These are phyloP conservation scores for Metarhizium brunneum DNA, from an alignment of 2,329 filamentous ascomycete genomes.

Conservation along the genomic window DNA sequence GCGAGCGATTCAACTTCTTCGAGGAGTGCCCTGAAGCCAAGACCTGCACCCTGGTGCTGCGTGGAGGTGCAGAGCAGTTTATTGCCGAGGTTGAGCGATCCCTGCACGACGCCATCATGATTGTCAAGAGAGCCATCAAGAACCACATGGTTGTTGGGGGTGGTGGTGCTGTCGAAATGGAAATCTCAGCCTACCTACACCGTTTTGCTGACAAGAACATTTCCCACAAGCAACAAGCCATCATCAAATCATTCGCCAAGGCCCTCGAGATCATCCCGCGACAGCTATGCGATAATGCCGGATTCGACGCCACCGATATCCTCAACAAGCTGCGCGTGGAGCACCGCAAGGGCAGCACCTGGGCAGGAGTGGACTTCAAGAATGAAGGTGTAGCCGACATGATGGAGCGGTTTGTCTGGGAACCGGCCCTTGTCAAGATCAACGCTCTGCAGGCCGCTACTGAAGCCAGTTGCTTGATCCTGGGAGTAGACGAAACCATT, in stretches of 20 bases:
- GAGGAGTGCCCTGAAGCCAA: slow-evolving; percentile 91
- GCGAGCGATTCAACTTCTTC: slow-evolving; percentile 98
- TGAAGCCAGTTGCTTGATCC: slow-evolving; percentile 88
- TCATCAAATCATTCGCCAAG: slow-evolving; percentile 97
- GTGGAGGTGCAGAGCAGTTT: slow-evolving; percentile 96
- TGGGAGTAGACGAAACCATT: slow-evolving; percentile 97
- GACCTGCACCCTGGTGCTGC: slow-evolving; percentile 91
- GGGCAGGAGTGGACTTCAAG: slow-evolving; percentile 93
- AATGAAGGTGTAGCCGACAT: slow-evolving; percentile 91
- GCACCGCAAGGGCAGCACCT: slow-evolving; percentile 85
- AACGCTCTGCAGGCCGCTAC: slow-evolving; percentile 95
- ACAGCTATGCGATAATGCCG: slow-evolving; percentile 96
- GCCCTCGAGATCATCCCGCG: slow-evolving; percentile 93
- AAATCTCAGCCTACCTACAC: slow-evolving; percentile 88
- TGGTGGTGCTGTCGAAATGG: slow-evolving; percentile 94
- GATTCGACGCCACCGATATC: slow-evolving; percentile 96
- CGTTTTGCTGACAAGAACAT: slow-evolving; percentile 87
- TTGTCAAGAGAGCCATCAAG: slow-evolving; percentile 95
- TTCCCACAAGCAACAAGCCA: slow-evolving; percentile 87
- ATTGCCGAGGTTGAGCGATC: slow-evolving; percentile 97
- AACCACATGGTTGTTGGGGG: slow-evolving; percentile 92
- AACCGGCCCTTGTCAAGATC: slow-evolving; percentile 90
- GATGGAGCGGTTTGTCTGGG: slow-evolving; percentile 94
- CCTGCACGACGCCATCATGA: slow-evolving; percentile 98
- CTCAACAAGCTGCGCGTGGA: slow-evolving; percentile 93